These are phyloP conservation scores for Lipomyces orientalis DNA, from an alignment of 805 yeast species.

Conservation along the genomic window DNA sequence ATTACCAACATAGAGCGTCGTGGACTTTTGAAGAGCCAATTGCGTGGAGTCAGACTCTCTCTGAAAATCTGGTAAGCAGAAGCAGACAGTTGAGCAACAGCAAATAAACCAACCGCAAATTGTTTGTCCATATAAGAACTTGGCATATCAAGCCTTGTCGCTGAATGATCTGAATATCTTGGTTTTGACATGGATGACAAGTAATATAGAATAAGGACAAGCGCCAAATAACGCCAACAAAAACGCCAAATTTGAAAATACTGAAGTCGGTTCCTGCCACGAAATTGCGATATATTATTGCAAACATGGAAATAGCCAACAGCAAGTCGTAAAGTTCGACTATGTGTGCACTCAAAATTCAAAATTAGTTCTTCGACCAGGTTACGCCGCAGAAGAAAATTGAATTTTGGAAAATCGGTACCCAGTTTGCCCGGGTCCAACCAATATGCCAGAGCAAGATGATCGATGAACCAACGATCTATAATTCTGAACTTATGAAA, in stretches of 20 bases:
- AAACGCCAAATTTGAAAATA: no score
- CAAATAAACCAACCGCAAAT: slow-evolving; percentile 19
- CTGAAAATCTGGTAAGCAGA: not conserved
- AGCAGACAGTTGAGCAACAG: not conserved
- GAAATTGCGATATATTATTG: no score
- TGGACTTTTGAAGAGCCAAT: slow-evolving; percentile 61
- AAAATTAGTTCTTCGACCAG: not conserved
- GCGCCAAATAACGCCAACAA: no score
- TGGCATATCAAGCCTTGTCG: slow-evolving; percentile 30
- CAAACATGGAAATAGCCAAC: no score
- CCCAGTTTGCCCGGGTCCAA: not conserved
- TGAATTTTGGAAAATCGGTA: not conserved
- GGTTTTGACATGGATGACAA: not conserved
- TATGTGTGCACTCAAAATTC: not conserved
- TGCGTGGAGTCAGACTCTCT: not conserved
- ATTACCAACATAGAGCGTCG: slow-evolving; percentile 90
- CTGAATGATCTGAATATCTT: slow-evolving; percentile 13
- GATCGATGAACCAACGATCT: not conserved
- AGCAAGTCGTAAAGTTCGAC: no score
- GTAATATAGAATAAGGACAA: no score
- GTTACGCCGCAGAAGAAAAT: not conserved
- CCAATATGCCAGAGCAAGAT: not conserved
- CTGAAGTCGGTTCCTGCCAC: no score
- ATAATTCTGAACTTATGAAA: not conserved
- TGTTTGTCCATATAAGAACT: slow-evolving; percentile 29